Conservation (phyloP, 148 eudicot genomes). For the Rhododendron vialii region DNA sequence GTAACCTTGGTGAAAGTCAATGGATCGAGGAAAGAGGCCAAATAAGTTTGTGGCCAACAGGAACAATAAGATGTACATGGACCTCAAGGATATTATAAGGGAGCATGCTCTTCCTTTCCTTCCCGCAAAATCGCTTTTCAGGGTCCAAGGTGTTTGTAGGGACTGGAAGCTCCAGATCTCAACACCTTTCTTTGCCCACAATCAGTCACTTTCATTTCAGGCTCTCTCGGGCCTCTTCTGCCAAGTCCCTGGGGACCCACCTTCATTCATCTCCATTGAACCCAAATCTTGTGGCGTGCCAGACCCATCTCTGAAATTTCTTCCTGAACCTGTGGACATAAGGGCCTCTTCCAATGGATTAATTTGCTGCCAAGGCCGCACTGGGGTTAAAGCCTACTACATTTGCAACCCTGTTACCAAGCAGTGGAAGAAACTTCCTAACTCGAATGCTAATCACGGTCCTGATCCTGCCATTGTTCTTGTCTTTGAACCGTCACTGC, state of each 20-base stretch:
- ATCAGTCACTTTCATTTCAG: conserved; percentile 37
- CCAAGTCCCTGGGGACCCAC: conserved; percentile 27
- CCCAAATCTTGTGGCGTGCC: conserved; percentile 54
- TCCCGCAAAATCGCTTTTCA: conserved; percentile 59
- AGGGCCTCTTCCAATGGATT: conserved; percentile 54
- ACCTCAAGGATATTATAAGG: conserved; percentile 48
- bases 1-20: conserved; percentile 9
- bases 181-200: conserved; percentile 55
- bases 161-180: conserved; percentile 60
- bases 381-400: conserved; percentile 43
- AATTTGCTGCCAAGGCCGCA: conserved; percentile 48
- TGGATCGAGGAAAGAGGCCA: conserved; percentile 43
- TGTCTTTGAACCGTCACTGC: conserved; percentile 53
- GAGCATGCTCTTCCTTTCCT: conserved; percentile 53
- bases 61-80: conserved; percentile 37
- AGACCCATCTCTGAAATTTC: conserved; percentile 38
- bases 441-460: conserved; percentile 49
- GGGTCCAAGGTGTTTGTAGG: conserved; percentile 41
- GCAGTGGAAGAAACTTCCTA: conserved; percentile 51
- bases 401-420: conserved; percentile 57
- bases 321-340: conserved; percentile 46
- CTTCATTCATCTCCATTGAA: conserved; percentile 41
- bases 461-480: conserved; percentile 40
- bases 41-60: conserved; percentile 10
- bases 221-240: conserved; percentile 44